Evolutionary conservation across 176 grass and related monocot species (phyloP).

Genomic region (Cenchrus purpureus): DNA sequence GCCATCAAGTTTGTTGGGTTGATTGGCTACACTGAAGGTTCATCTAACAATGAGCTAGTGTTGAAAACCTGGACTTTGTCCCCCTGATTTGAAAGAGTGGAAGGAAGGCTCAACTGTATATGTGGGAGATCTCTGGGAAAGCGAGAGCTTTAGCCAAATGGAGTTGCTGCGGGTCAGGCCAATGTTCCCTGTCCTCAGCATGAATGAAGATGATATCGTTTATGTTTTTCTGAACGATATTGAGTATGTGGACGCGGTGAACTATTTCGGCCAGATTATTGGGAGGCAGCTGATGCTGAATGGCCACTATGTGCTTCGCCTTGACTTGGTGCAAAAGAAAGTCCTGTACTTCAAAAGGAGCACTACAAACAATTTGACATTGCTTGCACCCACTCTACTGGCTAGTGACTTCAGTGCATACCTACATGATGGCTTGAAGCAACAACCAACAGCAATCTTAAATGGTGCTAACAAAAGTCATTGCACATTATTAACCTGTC

Average conservation of each 20-base stretch:
- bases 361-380: no score
- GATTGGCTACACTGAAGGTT: neutral
- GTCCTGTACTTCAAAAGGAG: neutral
- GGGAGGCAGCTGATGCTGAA: neutral
- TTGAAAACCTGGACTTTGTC: neutral
- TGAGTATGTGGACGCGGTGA: no score
- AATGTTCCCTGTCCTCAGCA: neutral
- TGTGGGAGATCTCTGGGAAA: neutral
- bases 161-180: neutral
- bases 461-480: neutral
- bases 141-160: neutral
- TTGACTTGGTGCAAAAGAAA: neutral
- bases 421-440: neutral
- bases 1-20: neutral
- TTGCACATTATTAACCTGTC: neutral
- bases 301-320: neutral
- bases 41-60: neutral
- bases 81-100: neutral
- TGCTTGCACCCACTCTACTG: neutral
- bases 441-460: neutral
- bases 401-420: slow-evolving; percentile 8
- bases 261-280: neutral
- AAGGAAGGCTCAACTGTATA: neutral
- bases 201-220: neutral
- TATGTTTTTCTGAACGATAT: neutral